A percentile compares a stretch with the other conserved stretches of the same genome.
These are phyloP conservation scores for Venturia asperata DNA, from an alignment of 2,329 filamentous ascomycete species.

Conservation along the genomic window DNA sequence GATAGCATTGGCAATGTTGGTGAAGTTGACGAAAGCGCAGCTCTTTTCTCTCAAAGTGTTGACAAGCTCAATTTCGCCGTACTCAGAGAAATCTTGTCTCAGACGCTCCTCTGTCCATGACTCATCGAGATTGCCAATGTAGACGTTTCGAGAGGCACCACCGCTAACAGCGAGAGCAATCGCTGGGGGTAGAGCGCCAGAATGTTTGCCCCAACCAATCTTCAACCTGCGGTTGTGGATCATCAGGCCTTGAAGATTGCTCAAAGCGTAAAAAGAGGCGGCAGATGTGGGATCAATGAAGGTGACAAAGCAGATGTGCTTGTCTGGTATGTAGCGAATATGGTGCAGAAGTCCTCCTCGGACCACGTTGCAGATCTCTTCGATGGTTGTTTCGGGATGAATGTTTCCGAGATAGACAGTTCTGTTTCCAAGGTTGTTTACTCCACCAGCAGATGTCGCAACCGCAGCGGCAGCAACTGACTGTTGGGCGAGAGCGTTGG, in stretches of 20 bases:
- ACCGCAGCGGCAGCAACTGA: constrained; percentile 95
- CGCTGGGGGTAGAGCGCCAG: constrained; percentile 86
- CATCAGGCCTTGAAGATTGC: constrained; percentile 96
- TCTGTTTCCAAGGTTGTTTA: constrained; percentile 94
- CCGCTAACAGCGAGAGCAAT: constrained; percentile 95
- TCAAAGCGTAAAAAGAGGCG: constrained; percentile 94
- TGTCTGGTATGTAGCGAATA: constrained; percentile 98
- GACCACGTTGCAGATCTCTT: constrained; percentile 99
- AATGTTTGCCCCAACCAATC: constrained; percentile 99
- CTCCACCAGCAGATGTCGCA: constrained; percentile 89
- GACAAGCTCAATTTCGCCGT: constrained; percentile 94
- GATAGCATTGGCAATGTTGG: constrained; percentile 98
- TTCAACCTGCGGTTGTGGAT: constrained; percentile 97
- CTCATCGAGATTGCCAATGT: constrained; percentile 95
- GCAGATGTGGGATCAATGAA: constrained; percentile 98
- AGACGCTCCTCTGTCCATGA: constrained; percentile 94
- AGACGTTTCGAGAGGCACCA: constrained; percentile 96
- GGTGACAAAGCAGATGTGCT: constrained; percentile 99
- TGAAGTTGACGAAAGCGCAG: constrained; percentile 99
- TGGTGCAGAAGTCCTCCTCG: constrained; percentile 92
- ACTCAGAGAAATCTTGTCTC: constrained; percentile 94
- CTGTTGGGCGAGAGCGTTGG: constrained; percentile 91
- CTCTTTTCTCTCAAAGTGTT: constrained; percentile 97
- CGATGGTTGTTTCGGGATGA: constrained; percentile 95
- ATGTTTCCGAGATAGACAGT: constrained; percentile 99